Evolutionary conservation across 2,329 filamentous ascomycete genomes (phyloP).

Genomic region (Xylariaceae sp.): DNA sequence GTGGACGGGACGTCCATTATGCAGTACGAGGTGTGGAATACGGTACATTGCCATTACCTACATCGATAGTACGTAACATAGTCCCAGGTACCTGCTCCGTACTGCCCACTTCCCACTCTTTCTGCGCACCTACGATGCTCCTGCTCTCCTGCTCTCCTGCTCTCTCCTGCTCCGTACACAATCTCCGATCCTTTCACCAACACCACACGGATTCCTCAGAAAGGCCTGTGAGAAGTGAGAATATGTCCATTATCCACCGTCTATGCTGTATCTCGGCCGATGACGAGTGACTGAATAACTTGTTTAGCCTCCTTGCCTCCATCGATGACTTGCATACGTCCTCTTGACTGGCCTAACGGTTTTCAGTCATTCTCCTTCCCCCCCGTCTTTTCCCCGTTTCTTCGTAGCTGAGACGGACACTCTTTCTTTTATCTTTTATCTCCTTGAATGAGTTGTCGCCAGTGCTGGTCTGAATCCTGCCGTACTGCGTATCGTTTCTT

Average conservation of each 20-base stretch:
- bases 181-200: neutral
- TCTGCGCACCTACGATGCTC: too few relatives aligned
- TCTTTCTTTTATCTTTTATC: neutral
- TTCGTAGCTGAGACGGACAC: neutral
- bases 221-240: neutral
- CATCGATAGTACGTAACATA: neutral
- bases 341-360: slow-evolving; percentile 3
- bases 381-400: neutral
- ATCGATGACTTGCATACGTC: neutral
- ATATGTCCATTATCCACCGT: slow-evolving; percentile 10
- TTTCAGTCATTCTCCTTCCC: neutral
- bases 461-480: neutral
- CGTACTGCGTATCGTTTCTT: neutral
- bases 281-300: slow-evolving; percentile 10
- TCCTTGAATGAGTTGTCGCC: slow-evolving; percentile 12
- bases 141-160: too few relatives aligned
- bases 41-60: neutral
- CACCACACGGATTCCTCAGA: neutral
- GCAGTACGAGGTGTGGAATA: neutral
- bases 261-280: slow-evolving; percentile 22
- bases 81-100: neutral
- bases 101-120: neutral
- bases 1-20: neutral
- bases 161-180: neutral
- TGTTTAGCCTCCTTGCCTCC: slow-evolving; percentile 17